These are phyloP conservation scores for Jamesozyma spencerorum DNA, from an alignment of 805 yeast species.

Conservation along the genomic window DNA sequence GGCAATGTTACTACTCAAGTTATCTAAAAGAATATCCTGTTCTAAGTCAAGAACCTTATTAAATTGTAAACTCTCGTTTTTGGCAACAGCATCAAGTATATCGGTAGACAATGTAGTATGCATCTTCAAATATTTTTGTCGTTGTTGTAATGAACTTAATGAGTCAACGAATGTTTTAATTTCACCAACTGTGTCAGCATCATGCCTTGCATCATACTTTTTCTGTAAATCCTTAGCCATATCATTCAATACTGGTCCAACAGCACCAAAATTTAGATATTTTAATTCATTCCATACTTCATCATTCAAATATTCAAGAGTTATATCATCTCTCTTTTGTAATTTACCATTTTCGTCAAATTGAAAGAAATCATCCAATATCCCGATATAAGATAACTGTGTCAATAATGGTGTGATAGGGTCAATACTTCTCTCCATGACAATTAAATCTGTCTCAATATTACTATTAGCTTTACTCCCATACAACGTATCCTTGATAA, in stretches of 20 bases:
- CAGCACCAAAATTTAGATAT: slow-evolving; percentile 65
- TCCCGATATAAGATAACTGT: slow-evolving; percentile 75
- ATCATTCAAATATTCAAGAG: slow-evolving; percentile 17
- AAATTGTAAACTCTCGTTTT: slow-evolving; percentile 23
- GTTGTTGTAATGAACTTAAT: slow-evolving; percentile 53
- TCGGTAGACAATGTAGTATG: slow-evolving; percentile 71
- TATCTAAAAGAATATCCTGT: slow-evolving; percentile 57
- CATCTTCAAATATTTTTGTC: slow-evolving; percentile 58
- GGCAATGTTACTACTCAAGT: slow-evolving; percentile 34
- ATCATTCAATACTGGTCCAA: slow-evolving; percentile 63
- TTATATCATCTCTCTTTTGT: slow-evolving; percentile 16
- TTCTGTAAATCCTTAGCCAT: slow-evolving; percentile 63
- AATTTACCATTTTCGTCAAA: slow-evolving; percentile 36
- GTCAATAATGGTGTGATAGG: slow-evolving; percentile 58
- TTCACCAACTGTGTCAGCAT: slow-evolving; percentile 49
- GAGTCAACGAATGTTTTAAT: slow-evolving; percentile 66
- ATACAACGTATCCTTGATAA: slow-evolving; percentile 25
- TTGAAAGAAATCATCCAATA: slow-evolving; percentile 63
- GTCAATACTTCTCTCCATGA: slow-evolving; percentile 74
- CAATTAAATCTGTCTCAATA: slow-evolving; percentile 59
- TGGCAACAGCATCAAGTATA: slow-evolving; percentile 40
- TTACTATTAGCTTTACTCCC: slow-evolving; percentile 33
- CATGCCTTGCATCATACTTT: slow-evolving; percentile 53
- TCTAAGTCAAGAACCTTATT: slow-evolving; percentile 49
- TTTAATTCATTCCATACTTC: slow-evolving; percentile 38